These are phyloP conservation scores for Colletotrichum aenigma DNA, from an alignment of 2,329 filamentous ascomycete species.

Conservation along the genomic window DNA sequence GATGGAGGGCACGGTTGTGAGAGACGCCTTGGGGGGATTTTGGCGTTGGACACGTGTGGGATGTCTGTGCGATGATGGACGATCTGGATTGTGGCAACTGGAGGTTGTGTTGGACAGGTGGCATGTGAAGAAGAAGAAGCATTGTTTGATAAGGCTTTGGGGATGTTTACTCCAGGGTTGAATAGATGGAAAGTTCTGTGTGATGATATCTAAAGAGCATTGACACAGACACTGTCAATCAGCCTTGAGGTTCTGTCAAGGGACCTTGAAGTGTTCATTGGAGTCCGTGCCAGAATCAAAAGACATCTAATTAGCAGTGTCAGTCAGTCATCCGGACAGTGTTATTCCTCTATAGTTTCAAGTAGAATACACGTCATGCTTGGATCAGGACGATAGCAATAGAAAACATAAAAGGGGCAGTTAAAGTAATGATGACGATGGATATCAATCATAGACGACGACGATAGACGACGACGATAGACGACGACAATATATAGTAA, in stretches of 20 bases:
- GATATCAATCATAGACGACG: too few species aligned
- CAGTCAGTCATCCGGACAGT: too few species aligned
- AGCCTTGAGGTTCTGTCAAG: background rate
- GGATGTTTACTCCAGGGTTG: background rate
- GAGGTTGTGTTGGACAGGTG: background rate
- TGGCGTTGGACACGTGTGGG: background rate
- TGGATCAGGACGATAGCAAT: too few species aligned
- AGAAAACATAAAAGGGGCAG: too few species aligned
- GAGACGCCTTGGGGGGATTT: background rate
- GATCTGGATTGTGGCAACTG: background rate
- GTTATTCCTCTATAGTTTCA: too few species aligned
- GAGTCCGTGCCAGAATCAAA: background rate
- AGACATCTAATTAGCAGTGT: background rate
- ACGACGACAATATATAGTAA: too few species aligned
- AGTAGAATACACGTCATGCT: too few species aligned
- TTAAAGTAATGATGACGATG: too few species aligned
- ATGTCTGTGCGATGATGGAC: background rate
- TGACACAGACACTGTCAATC: background rate
- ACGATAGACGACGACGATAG: too few species aligned
- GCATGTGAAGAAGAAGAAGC: background rate
- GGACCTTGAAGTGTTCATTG: background rate
- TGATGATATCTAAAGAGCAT: background rate
- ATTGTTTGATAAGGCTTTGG: background rate
- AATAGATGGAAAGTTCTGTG: background rate
- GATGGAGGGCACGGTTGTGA: background rate